Evolutionary conservation across 2,329 filamentous ascomycete species (phyloP), one percentile per base, ranked within the genome.

Genomic region (Meredithiella fracta): DNA sequence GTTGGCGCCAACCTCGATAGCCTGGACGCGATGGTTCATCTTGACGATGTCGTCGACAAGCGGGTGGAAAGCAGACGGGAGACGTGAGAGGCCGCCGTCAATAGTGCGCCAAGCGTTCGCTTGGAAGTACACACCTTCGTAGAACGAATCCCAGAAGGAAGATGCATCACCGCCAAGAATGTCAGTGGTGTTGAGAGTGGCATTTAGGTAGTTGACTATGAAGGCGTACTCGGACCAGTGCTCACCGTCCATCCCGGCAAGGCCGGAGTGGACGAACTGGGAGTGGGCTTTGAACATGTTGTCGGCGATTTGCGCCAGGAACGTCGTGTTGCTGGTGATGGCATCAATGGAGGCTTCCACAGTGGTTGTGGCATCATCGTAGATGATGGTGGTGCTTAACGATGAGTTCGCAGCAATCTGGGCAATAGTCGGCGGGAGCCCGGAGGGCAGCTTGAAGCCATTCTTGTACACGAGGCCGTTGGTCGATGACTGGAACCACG

Each of bases 221-320:
- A 80, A 84, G 1, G 71, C 76, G 22, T 77, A 75, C 61, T 83
- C 80, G n/a, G 78, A 82, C 71, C 76, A 85, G 56, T 78, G 69
- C 63, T 83, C 79, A 40, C 57, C 57, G 37, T 37, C 34, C 57
- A 56, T 56, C 42, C 57, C 57, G 22, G 29, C 57, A 23, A 79
- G 72, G 1, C 77, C 77, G 4, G 67, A 60, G n/a, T 68, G 69
- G 25, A 64, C 64, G 2, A 68, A 61, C 20, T 70, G 65, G 17
- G 64, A 65, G 61, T 72, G 70, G 0, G 70, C 69, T 58, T 67
- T 64, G 61, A 69, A 69, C 62, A 70, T 69, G 62, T 72, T 71
- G 15, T 60, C 61, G n/a, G 70, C 68, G 37, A 70, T 62, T 5
- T 69, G 61, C 31, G 67, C 60, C 2, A 66, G 62, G n/a, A 71